Conservation (phyloP, 306 rosid genomes). For the Fragaria ananassa region DNA sequence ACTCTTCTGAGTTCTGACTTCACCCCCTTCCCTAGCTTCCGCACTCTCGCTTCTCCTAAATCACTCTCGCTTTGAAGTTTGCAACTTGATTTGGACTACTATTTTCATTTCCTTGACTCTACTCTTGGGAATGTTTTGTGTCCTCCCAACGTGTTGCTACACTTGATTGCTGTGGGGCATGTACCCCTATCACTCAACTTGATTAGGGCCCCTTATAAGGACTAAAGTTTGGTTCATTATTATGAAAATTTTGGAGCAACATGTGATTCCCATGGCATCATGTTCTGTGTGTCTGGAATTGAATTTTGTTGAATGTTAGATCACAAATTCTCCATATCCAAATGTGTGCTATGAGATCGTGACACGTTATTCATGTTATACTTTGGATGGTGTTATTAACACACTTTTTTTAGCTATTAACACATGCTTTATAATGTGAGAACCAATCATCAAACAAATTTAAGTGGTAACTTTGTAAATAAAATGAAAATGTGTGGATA, state of each 20-base stretch:
- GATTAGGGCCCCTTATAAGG: constrained; percentile 9
- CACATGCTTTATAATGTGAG: too few species aligned
- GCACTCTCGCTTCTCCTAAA: constrained; percentile 24
- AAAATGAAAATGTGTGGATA: too few species aligned
- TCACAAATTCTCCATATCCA: constrained; percentile 27
- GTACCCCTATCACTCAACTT: background rate
- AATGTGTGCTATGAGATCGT: constrained; percentile 14
- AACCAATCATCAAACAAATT: too few species aligned
- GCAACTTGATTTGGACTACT: constrained; percentile 10
- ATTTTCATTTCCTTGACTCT: background rate
- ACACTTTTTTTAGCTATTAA: too few species aligned
- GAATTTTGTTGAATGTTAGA: background rate
- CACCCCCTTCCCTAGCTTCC: constrained; percentile 35
- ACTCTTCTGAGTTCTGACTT: background rate
- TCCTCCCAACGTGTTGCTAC: constrained; percentile 14
- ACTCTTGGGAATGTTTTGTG: constrained; percentile 2
- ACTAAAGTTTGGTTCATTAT: constrained; percentile 18
- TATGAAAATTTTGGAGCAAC: constrained; percentile 25
- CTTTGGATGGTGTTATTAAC: background rate
- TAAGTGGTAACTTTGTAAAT: too few species aligned
- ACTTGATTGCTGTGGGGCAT: constrained; percentile 8
- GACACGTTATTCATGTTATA: constrained; percentile 13
- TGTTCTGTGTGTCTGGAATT: constrained; percentile 27
- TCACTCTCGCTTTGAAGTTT: constrained; percentile 25
- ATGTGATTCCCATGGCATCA: constrained; percentile 56